Conservation (phyloP, 352 stramenopile genomes). For the Pythium sp. region DNA sequence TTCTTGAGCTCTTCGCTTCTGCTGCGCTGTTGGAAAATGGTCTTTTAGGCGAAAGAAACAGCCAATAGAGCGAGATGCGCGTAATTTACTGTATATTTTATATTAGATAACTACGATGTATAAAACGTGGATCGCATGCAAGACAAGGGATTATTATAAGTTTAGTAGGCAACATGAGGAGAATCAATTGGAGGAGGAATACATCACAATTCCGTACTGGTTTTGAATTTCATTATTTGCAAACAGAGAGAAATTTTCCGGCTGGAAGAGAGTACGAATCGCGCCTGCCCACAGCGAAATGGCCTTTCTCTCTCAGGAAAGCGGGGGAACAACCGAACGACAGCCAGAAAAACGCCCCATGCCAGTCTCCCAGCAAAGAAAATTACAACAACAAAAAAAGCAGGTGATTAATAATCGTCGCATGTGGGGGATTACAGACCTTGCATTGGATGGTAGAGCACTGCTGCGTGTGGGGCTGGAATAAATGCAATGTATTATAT, state of each 20-base stretch:
- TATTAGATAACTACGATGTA: neutral
- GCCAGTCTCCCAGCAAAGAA: neutral
- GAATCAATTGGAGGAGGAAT: no score
- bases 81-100: neutral
- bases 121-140: no score
- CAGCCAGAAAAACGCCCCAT: neutral
- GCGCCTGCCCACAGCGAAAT: neutral
- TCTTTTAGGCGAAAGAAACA: neutral
- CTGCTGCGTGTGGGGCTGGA: neutral
- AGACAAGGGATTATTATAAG: neutral
- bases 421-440: neutral
- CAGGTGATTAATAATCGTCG: neutral
- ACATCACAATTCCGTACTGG: neutral
- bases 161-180: no score
- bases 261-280: neutral
- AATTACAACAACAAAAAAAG: neutral
- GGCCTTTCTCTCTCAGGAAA: neutral
- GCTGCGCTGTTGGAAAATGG: slow-evolving; percentile 1
- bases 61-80: neutral
- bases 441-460: neutral
- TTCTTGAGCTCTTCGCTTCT: neutral
- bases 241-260: neutral
- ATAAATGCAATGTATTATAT: neutral
- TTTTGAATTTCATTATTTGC: neutral
- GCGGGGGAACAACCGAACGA: neutral